Conservation (phyloP, 805 yeast genomes). For the Candida vartiovaarae region DNA sequence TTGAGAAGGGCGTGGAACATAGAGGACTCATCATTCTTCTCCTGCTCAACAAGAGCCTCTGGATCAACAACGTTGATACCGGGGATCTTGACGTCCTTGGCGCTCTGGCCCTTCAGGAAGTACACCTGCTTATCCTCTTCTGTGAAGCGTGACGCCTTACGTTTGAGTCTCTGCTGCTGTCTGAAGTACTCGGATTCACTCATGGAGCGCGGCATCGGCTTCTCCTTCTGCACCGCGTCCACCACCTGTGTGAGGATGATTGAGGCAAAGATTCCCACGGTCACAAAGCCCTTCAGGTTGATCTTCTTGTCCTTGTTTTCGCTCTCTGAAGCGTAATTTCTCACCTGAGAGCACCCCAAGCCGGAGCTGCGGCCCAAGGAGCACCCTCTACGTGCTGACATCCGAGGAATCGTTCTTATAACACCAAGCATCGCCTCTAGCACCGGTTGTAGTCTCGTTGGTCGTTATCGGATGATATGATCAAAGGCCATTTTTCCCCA, state of each 20-base stretch:
- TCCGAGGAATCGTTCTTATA: too few species aligned
- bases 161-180: slow-evolving; percentile 40
- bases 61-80: slow-evolving; percentile 42
- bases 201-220: slow-evolving; percentile 25
- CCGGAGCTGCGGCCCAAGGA: too few species aligned
- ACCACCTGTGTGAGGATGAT: slow-evolving; percentile 34
- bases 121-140: slow-evolving; percentile 35
- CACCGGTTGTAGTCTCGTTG: too few species aligned
- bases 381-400: too few species aligned
- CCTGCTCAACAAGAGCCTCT: slow-evolving; percentile 37
- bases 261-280: slow-evolving; percentile 40
- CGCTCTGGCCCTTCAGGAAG: slow-evolving; percentile 26
- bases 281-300: slow-evolving; percentile 32
- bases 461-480: too few species aligned
- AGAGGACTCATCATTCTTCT: slow-evolving; percentile 35
- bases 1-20: slow-evolving; percentile 47
- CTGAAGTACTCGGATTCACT: slow-evolving; percentile 36
- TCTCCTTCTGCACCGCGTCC: slow-evolving; percentile 28
- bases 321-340: slow-evolving; percentile 8
- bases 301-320: slow-evolving; percentile 25
- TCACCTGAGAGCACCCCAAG: neutral
- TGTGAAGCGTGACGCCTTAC: slow-evolving; percentile 38
- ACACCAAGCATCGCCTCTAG: too few species aligned
- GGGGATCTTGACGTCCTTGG: slow-evolving; percentile 7
- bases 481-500: too few species aligned